Evolutionary conservation across 768 basidiomycete genomes (phyloP).

Genomic region (Boletus tylopilopsis): DNA sequence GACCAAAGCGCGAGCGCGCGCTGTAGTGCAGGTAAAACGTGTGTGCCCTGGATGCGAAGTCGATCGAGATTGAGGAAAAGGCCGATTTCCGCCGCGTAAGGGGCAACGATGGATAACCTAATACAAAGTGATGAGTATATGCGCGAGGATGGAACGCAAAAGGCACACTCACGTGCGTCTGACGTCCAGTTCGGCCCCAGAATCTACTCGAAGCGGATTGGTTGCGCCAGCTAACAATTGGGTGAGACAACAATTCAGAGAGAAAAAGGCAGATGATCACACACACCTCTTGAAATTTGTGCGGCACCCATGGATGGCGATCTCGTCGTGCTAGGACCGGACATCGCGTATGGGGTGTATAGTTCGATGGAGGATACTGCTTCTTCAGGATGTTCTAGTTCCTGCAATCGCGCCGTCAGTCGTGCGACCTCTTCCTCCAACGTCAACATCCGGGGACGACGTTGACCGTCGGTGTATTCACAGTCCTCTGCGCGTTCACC

Average conservation of each 20-base stretch:
- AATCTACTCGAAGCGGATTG: background rate
- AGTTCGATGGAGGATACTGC: constrained; percentile 46
- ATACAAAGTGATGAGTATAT: background rate
- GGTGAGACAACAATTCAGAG: background rate
- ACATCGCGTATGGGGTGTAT: constrained; percentile 43
- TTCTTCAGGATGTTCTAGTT: constrained; percentile 52
- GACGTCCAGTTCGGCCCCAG: background rate
- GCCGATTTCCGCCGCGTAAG: constrained; percentile 55
- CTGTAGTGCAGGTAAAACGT: constrained; percentile 47
- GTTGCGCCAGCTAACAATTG: background rate
- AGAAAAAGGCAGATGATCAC: background rate
- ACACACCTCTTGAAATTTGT: constrained; percentile 1
- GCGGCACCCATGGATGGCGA: background rate
- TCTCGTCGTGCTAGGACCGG: background rate
- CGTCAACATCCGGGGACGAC: constrained; percentile 54
- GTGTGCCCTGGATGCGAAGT: constrained; percentile 39
- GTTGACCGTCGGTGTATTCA: constrained; percentile 65
- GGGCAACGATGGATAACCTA: constrained; percentile 41
- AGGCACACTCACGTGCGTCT: constrained; percentile 10
- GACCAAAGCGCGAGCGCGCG: constrained; percentile 53
- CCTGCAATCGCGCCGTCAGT: constrained; percentile 53
- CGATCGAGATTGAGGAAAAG: constrained; percentile 59
- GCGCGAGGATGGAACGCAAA: background rate
- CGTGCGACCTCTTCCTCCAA: constrained; percentile 57
- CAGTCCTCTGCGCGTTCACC: constrained; percentile 64